Percentiles rank a stretch among this genome's conserved stretches.
Evolutionary conservation across 106 monocot genomes (phyloP).

Genomic region (Platanthera guangdongensis): DNA sequence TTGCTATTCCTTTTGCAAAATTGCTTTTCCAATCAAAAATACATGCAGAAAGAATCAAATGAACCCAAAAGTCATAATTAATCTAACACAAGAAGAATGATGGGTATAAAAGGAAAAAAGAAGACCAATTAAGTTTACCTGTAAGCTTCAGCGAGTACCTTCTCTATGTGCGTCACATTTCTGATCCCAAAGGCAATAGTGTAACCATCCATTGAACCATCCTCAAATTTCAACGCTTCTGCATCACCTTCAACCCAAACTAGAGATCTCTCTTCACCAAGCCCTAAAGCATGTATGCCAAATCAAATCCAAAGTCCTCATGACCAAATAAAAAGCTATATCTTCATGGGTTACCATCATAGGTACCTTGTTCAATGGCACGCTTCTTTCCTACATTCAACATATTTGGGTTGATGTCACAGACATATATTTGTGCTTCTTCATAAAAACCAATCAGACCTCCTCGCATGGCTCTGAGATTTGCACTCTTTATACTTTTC

Average conservation of each 20-base stretch:
- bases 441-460: constrained; percentile 38
- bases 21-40: too few relatives aligned
- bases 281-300: constrained; percentile 25
- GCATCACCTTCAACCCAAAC: constrained; percentile 91
- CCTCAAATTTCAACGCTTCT: constrained; percentile 80
- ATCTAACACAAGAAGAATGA: neutral
- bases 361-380: constrained; percentile 64
- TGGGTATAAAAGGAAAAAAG: neutral
- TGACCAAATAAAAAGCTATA: neutral
- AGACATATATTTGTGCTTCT: constrained; percentile 69
- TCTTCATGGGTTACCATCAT: neutral
- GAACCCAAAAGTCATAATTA: neutral
- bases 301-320: neutral
- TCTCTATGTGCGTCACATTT: constrained; percentile 98
- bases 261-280: constrained; percentile 41
- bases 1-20: too few relatives aligned
- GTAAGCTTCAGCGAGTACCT: constrained; percentile 70
- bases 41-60: too few relatives aligned
- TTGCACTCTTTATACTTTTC: constrained; percentile 64
- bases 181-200: constrained; percentile 97
- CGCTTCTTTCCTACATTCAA: constrained; percentile 85
- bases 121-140: constrained; percentile 31
- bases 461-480: constrained; percentile 43
- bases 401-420: constrained; percentile 95
- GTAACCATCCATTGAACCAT: constrained; percentile 86